Conservation (phyloP, 2,329 filamentous ascomycete species). For the Trichophyton simii region DNA sequence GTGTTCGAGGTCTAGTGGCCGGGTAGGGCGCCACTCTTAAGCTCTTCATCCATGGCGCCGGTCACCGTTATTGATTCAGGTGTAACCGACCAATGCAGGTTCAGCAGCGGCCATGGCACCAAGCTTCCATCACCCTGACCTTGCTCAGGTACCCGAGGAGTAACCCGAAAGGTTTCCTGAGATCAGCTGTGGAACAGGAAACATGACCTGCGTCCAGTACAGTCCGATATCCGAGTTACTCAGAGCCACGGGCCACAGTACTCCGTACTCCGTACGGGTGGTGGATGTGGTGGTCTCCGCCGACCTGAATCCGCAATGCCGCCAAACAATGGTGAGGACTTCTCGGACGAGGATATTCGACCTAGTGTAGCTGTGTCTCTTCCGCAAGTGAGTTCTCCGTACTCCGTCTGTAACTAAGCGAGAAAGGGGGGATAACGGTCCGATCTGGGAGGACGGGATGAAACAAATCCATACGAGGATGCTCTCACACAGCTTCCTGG, state of each 20-base stretch:
- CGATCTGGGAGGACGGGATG: neutral
- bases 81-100: neutral
- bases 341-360: neutral
- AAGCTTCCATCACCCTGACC: neutral
- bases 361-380: neutral
- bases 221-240: neutral
- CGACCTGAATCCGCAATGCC: neutral
- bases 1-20: neutral
- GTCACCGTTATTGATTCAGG: neutral
- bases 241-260: neutral
- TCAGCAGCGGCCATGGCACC: neutral
- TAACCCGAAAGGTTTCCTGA: neutral
- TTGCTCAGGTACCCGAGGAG: neutral
- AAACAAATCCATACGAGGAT: conserved; percentile 1
- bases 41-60: neutral
- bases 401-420: neutral
- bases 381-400: neutral
- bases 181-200: neutral
- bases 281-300: no score
- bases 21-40: neutral
- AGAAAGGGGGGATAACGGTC: neutral
- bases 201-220: neutral
- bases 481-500: neutral
- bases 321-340: neutral
- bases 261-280: no score